Percentiles rank a stretch among this genome's conserved stretches.
phyloP scores from a whole-genome alignment of 805 yeast species.

The Lipomyces sp. region DNA sequence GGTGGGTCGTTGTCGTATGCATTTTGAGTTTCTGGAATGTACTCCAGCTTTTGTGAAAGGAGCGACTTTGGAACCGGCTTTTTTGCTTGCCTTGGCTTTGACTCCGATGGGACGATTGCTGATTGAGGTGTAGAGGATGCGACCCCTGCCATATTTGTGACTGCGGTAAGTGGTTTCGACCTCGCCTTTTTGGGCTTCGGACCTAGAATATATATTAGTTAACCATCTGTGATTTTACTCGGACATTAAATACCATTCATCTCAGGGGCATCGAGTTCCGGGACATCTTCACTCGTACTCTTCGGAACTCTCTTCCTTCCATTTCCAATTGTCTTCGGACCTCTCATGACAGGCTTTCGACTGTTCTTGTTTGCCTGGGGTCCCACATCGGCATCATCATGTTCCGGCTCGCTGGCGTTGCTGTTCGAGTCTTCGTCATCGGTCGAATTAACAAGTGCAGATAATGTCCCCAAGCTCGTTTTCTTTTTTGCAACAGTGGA shows the following conservation, averaged over 20 bases:
- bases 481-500: background rate
- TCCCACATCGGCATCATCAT: background rate
- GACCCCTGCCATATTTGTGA: background rate
- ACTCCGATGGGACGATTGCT: background rate
- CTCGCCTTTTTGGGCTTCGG: background rate
- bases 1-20: conserved; percentile 4
- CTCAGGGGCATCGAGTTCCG: background rate
- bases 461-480: background rate
- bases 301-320: background rate
- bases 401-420: background rate
- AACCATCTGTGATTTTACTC: background rate
- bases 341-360: background rate
- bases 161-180: background rate
- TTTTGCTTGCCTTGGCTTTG: background rate
- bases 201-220: background rate
- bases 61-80: background rate
- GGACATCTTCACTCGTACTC: background rate
- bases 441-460: conserved; percentile 7
- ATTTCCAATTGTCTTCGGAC: background rate
- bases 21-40: conserved; percentile 18
- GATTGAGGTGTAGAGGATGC: no score
- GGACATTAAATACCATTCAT: background rate
- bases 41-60: conserved; percentile 4
- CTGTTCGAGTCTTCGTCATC: background rate
- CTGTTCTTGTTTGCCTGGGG: background rate